Evolutionary conservation across 148 eudicot genomes (phyloP).

Genomic region (Chenopodium quinoa): DNA sequence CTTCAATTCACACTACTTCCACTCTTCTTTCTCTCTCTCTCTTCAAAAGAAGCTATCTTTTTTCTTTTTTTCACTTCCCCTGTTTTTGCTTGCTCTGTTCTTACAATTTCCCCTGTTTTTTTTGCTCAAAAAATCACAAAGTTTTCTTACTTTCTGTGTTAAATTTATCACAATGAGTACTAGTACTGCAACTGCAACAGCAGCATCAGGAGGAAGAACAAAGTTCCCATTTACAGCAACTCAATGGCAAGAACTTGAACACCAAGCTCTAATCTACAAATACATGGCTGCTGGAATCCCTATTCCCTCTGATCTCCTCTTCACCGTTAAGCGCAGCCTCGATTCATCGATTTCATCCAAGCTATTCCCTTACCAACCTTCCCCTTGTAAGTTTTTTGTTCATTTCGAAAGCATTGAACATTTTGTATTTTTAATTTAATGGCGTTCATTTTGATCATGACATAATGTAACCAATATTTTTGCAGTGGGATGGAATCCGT

Average conservation of each 20-base stretch:
- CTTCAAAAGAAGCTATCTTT: neutral
- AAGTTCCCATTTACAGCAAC: conserved; percentile 81
- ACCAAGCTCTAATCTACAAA: conserved; percentile 85
- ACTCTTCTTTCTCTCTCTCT: neutral
- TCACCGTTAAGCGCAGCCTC: conserved; percentile 60
- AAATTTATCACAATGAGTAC: conserved; percentile 13
- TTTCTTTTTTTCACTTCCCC: neutral
- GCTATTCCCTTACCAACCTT: conserved; percentile 64
- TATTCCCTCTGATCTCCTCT: conserved; percentile 90
- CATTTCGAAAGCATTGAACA: too few relatives aligned
- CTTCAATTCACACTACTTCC: neutral
- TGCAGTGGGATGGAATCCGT: conserved; percentile 83
- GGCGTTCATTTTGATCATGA: too few relatives aligned
- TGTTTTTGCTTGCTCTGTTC: neutral
- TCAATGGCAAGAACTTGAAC: conserved; percentile 95
- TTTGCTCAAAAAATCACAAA: neutral
- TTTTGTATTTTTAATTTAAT: too few relatives aligned
- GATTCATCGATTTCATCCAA: conserved; percentile 64
- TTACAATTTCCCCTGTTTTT: neutral
- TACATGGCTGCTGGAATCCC: conserved; percentile 90
- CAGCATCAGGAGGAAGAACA: conserved; percentile 17
- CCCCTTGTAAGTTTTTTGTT: conserved; percentile 38
- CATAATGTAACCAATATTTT: too few relatives aligned
- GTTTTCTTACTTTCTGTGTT: neutral
- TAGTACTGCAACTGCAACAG: conserved; percentile 18